A percentile compares a stretch with the other conserved stretches of the same genome.
Evolutionary conservation across 225 moss, liverwort and hornwort genomes (phyloP).

Genomic region (Rhytidiadelphus loreus): DNA sequence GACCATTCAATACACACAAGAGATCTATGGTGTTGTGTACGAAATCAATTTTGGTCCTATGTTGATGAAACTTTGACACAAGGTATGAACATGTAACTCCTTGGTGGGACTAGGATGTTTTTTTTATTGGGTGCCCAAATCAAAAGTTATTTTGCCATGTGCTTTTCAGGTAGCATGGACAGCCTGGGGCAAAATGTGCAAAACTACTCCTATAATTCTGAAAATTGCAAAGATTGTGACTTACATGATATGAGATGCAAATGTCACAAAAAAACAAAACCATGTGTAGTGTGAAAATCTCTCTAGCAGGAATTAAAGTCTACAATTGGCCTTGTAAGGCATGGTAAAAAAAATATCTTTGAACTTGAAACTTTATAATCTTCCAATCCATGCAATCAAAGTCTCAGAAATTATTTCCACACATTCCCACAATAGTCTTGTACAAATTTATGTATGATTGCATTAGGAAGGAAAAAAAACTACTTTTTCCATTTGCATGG

Average conservation of each 20-base stretch:
- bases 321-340: fast-evolving
- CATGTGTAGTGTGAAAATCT: not conserved
- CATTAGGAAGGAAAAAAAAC: fast-evolving
- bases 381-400: fast-evolving
- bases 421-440: fast-evolving
- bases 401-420: fast-evolving
- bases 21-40: fast-evolving
- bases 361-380: too few relatives aligned
- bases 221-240: fast-evolving
- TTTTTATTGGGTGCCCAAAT: fast-evolving
- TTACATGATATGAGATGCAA: not conserved
- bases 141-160: fast-evolving
- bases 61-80: fast-evolving
- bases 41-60: too few relatives aligned
- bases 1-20: fast-evolving
- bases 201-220: fast-evolving
- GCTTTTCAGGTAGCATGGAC: fast-evolving
- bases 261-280: too few relatives aligned
- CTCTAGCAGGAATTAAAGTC: fast-evolving
- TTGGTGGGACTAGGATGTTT: too few relatives aligned
- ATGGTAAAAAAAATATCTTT: not conserved
- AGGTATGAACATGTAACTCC: not conserved
- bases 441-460: too few relatives aligned
- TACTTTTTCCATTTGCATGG: fast-evolving
- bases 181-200: fast-evolving